Evolutionary conservation across 306 rosid genomes (phyloP).

Genomic region (Prunus kanzakura): DNA sequence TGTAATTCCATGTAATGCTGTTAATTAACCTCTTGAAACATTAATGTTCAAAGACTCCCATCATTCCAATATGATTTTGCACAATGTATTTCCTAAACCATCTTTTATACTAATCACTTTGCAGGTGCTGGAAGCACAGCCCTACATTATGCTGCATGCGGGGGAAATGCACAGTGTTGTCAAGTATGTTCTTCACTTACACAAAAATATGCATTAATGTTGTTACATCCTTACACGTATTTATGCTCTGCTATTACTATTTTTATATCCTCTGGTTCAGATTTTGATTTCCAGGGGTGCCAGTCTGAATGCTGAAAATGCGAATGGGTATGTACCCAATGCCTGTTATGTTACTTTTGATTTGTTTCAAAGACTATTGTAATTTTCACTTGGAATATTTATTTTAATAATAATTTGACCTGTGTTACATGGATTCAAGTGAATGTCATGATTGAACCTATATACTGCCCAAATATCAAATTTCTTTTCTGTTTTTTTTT

Average conservation of each 20-base stretch:
- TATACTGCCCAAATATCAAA: neutral
- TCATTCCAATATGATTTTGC: neutral
- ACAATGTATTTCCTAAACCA: neutral
- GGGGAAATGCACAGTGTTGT: conserved; percentile 97
- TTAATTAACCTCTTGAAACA: neutral
- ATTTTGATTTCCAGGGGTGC: conserved; percentile 82
- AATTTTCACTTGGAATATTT: neutral
- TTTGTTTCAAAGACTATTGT: conserved; percentile 11
- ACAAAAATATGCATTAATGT: neutral
- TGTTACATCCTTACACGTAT: conserved; percentile 14
- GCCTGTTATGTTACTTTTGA: conserved; percentile 22
- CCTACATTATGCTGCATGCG: conserved; percentile 95
- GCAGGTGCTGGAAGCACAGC: conserved; percentile 95
- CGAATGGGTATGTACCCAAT: conserved; percentile 61
- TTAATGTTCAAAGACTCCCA: neutral
- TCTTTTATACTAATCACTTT: conserved; percentile 15
- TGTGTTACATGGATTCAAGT: neutral
- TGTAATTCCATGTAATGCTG: neutral
- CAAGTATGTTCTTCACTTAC: conserved; percentile 46
- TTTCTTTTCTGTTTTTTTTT: neutral
- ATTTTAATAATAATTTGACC: neutral
- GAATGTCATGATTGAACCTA: neutral
- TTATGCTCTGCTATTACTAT: conserved; percentile 23
- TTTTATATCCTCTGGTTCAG: conserved; percentile 46
- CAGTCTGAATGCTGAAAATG: conserved; percentile 69